Conservation (phyloP, 139 green algal species). For the Eudorina sp. region DNA sequence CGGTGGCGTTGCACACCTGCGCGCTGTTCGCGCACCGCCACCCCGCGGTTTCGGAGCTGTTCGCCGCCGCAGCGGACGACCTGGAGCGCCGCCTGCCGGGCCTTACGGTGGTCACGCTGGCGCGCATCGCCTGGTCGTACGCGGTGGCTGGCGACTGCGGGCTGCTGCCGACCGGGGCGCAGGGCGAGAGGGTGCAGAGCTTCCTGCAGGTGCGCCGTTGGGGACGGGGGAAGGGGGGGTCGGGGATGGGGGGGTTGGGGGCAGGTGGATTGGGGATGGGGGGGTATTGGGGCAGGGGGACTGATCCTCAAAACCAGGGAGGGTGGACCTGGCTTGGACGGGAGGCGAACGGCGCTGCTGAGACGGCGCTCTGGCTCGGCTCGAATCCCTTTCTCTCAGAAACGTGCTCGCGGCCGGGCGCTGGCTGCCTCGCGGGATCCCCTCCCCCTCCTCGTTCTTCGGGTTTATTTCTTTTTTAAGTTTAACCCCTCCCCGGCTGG, state of each 20-base stretch:
- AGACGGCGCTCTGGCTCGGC: too few species aligned
- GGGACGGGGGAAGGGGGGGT: background rate
- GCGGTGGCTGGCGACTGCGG: conserved; percentile 26
- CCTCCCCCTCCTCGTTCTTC: too few species aligned
- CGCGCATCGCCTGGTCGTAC: conserved; percentile 20
- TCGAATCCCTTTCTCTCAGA: too few species aligned
- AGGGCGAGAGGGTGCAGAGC: background rate
- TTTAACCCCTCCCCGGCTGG: background rate
- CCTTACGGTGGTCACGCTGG: background rate
- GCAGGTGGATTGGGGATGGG: too few species aligned
- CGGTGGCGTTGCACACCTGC: background rate
- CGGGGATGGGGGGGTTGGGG: too few species aligned
- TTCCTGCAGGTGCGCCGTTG: background rate
- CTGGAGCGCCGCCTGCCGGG: background rate
- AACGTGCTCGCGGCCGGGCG: too few species aligned
- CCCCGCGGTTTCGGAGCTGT: background rate
- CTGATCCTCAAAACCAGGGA: too few species aligned
- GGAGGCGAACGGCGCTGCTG: too few species aligned
- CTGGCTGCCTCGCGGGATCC: too few species aligned
- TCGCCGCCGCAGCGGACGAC: background rate
- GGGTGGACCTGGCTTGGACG: too few species aligned
- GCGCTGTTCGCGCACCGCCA: background rate
- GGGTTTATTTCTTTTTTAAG: too few species aligned
- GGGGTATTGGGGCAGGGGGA: background rate
- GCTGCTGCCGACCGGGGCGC: background rate